Conservation (phyloP, 352 stramenopile species). For the Pythium aquatile region DNA sequence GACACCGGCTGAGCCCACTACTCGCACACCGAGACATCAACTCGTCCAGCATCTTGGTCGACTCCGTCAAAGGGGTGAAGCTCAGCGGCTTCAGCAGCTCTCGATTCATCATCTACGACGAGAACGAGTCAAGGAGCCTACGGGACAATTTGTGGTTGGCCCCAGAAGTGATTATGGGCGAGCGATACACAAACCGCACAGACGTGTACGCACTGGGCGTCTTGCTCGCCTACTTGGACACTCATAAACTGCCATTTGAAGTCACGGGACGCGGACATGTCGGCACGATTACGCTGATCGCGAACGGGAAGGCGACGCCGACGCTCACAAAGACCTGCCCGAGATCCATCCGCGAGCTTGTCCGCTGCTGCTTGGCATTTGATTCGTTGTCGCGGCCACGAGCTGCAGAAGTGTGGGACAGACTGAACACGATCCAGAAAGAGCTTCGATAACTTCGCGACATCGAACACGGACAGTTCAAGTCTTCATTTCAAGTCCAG, state of each 20-base stretch:
- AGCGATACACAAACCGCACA: conserved; percentile 20
- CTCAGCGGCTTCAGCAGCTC: no score
- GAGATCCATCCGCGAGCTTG: conserved; percentile 45
- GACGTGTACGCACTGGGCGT: conserved; percentile 37
- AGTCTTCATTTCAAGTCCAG: no score
- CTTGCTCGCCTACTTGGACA: conserved; percentile 66
- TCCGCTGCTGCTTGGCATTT: conserved; percentile 52
- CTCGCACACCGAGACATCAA: conserved; percentile 64
- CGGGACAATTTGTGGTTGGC: conserved; percentile 51
- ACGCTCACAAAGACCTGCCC: conserved; percentile 49
- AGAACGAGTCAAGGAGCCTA: neutral
- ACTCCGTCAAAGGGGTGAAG: conserved; percentile 40
- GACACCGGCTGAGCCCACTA: no score
- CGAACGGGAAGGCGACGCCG: conserved; percentile 62
- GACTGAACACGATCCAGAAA: conserved; percentile 72
- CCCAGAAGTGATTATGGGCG: conserved; percentile 29
- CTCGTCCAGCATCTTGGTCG: conserved; percentile 67
- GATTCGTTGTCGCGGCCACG: conserved; percentile 55
- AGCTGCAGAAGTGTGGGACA: conserved; percentile 67
- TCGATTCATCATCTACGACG: no score
- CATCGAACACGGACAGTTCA: no score
- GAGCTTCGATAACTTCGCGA: conserved; percentile 24
- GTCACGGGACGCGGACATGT: conserved; percentile 63
- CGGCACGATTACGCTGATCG: conserved; percentile 58
- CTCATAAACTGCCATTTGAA: conserved; percentile 58